A percentile compares a stretch with the other conserved stretches of the same genome.
Evolutionary conservation across 2,329 filamentous ascomycete genomes (phyloP).

Genomic region (Xylariaceae sp.): DNA sequence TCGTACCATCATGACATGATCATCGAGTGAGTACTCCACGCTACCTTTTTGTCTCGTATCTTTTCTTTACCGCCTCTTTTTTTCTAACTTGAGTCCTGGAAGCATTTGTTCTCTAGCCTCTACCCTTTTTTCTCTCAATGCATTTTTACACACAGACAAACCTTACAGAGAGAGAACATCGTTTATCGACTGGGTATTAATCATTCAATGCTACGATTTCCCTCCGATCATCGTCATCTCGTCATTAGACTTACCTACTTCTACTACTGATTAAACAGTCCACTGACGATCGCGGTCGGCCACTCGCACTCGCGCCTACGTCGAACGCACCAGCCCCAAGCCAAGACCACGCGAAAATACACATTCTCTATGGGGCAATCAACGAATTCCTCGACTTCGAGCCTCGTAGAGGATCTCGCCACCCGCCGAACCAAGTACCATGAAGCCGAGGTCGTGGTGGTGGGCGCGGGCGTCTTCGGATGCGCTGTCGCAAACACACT

Average conservation of each 20-base stretch:
- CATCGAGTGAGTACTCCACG: constrained; percentile 3
- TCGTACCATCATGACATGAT: constrained; percentile 33
- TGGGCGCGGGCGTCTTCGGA: constrained; percentile 86
- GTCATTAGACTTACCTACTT: not conserved
- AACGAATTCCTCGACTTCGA: constrained; percentile 11
- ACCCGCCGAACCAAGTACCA: constrained; percentile 50
- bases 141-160: not conserved
- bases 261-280: not conserved
- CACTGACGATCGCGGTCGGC: not conserved
- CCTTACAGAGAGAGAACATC: too few relatives aligned
- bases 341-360: not conserved
- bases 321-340: not conserved
- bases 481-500: constrained; percentile 80
- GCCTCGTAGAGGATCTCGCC: constrained; percentile 35
- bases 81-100: not conserved
- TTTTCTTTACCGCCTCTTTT: constrained; percentile 5
- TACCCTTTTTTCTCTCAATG: not conserved
- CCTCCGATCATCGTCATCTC: not conserved
- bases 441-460: constrained; percentile 78
- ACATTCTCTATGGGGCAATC: constrained; percentile 14
- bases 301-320: not conserved
- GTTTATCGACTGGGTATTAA: too few relatives aligned
- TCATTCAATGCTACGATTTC: not conserved
- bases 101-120: not conserved
- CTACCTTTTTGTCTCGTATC: not conserved